These are phyloP conservation scores for Catenaria anguillulae DNA, from an alignment of 371 early-diverging fungal species.

Conservation along the genomic window DNA sequence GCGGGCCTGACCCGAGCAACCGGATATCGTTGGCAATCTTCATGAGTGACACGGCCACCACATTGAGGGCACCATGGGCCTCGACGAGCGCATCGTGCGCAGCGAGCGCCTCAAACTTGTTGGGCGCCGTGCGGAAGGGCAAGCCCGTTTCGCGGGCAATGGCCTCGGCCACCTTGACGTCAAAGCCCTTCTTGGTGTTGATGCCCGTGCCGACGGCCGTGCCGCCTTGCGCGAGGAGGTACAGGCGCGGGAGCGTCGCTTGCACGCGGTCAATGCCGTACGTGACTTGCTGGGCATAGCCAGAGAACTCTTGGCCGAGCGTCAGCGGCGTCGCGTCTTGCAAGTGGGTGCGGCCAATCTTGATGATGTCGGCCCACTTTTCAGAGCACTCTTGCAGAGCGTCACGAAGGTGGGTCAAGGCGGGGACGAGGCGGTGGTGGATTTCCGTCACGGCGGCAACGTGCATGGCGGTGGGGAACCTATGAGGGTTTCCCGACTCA, in stretches of 20 bases:
- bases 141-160: conserved; percentile 60
- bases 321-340: conserved; percentile 94
- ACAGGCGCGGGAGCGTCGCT: conserved; percentile 59
- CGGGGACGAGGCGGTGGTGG: conserved; percentile 58
- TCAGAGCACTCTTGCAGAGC: conserved; percentile 55
- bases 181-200: conserved; percentile 81
- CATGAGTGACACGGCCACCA: conserved; percentile 82
- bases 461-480: conserved; percentile 94
- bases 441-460: conserved; percentile 75
- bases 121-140: conserved; percentile 82
- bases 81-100: conserved; percentile 94
- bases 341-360: conserved; percentile 90
- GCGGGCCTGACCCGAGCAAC: conserved; percentile 84
- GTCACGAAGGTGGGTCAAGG: conserved; percentile 52
- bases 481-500: no score
- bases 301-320: conserved; percentile 95
- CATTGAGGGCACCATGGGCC: conserved; percentile 80
- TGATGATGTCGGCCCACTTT: conserved; percentile 72
- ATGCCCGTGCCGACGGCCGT: conserved; percentile 93
- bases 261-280: conserved; percentile 73
- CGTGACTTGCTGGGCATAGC: conserved; percentile 71
- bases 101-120: conserved; percentile 96
- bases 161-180: conserved; percentile 62
- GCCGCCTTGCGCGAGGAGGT: conserved; percentile 83
- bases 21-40: conserved; percentile 96